Evolutionary conservation across 371 early-diverging fungal genomes (phyloP).

Genomic region (Synchytrium microbalum): DNA sequence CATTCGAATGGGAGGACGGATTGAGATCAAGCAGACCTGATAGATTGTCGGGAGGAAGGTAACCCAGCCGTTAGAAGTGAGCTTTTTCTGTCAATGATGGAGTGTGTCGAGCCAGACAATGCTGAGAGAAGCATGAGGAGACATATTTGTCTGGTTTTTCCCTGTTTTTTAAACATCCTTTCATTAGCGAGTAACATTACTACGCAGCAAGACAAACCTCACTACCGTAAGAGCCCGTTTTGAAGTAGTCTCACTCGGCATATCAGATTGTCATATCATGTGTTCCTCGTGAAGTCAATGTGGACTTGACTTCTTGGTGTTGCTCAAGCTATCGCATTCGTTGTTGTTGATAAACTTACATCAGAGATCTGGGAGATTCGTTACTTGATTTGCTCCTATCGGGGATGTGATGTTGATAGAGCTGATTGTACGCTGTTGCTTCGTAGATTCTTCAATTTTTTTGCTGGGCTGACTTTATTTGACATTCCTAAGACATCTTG

Average conservation of each 20-base stretch:
- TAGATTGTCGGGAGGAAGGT: constrained; percentile 40
- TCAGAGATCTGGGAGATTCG: too few relatives aligned
- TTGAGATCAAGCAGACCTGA: constrained; percentile 67
- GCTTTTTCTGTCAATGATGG: not conserved
- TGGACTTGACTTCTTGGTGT: constrained; percentile 65
- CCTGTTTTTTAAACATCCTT: too few relatives aligned
- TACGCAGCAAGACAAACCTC: constrained; percentile 72
- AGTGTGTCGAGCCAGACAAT: too few relatives aligned
- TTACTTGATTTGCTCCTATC: too few relatives aligned
- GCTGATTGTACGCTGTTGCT: constrained; percentile 38
- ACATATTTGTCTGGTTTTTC: too few relatives aligned
- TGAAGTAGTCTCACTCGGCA: constrained; percentile 67
- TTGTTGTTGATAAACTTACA: constrained; percentile 45
- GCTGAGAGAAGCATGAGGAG: too few relatives aligned
- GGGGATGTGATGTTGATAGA: constrained; percentile 58
- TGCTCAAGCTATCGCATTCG: constrained; percentile 63
- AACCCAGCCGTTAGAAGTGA: constrained; percentile 34
- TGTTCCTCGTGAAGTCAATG: constrained; percentile 81
- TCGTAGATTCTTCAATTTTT: not conserved
- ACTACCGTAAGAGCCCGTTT: constrained; percentile 81
- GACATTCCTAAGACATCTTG: constrained; percentile 46
- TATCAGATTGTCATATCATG: constrained; percentile 74
- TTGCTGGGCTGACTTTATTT: not conserved
- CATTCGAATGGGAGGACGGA: constrained; percentile 83
- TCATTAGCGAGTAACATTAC: constrained; percentile 59